Percentiles rank a stretch among this genome's conserved stretches.
phyloP scores from a whole-genome alignment of 176 grass and related monocot species.

The Tuctoria greenei region DNA sequence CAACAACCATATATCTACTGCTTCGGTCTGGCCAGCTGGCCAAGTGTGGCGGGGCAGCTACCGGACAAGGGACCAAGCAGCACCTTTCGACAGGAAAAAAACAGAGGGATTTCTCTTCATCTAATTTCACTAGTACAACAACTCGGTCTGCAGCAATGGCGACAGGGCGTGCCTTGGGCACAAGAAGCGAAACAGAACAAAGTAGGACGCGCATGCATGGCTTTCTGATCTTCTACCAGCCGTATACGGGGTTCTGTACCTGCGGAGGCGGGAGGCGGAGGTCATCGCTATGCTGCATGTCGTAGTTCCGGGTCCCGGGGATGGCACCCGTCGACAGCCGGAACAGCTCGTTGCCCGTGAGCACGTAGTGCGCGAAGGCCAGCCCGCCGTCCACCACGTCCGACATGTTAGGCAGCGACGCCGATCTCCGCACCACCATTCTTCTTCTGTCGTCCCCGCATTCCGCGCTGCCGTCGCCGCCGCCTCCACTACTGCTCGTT shows the following conservation, averaged over 20 bases:
- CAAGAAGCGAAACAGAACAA: neutral
- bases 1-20: neutral
- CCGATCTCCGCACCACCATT: conserved; percentile 54
- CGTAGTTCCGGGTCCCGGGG: conserved; percentile 62
- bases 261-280: conserved; percentile 69
- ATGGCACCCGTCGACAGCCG: conserved; percentile 77
- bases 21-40: too few species aligned
- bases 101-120: neutral
- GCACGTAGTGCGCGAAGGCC: conserved; percentile 80
- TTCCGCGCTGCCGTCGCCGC: neutral
- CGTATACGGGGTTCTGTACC: conserved; percentile 86
- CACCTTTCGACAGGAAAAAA: neutral
- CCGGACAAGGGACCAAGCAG: neutral
- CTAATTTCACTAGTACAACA: conserved; percentile 10
- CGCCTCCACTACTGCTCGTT: conserved; percentile 8
- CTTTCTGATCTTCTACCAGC: too few species aligned
- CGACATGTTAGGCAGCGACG: conserved; percentile 60
- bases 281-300: conserved; percentile 72
- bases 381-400: conserved; percentile 74
- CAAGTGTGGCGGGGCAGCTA: too few species aligned
- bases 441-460: too few species aligned
- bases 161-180: conserved; percentile 33
- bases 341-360: conserved; percentile 79
- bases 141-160: conserved; percentile 15
- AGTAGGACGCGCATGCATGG: too few species aligned